These are phyloP conservation scores for Trichomonas tenax DNA, from an alignment of 208 protist genomes.

Conservation along the genomic window DNA sequence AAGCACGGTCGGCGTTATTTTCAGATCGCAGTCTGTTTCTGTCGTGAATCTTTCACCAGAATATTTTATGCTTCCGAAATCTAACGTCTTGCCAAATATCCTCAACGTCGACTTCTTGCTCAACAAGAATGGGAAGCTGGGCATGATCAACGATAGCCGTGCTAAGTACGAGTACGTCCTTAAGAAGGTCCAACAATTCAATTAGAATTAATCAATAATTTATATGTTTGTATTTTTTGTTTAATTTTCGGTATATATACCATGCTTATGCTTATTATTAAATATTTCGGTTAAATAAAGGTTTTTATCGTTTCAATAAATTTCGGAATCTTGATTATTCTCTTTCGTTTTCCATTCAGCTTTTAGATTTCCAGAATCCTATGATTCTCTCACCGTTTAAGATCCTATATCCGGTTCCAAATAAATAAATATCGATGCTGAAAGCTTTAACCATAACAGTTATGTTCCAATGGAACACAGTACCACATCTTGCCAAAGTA, in stretches of 20 bases:
- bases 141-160: background rate
- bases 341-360: no score
- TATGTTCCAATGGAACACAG: no score
- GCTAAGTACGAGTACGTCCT: background rate
- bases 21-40: background rate
- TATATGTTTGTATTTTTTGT: background rate
- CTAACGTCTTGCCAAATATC: background rate
- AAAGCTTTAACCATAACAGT: no score
- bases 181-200: background rate
- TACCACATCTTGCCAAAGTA: no score
- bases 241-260: background rate
- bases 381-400: no score
- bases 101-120: background rate
- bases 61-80: background rate
- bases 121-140: background rate
- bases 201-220: background rate
- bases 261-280: background rate
- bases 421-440: no score
- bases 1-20: background rate
- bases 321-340: no score
- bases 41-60: background rate
- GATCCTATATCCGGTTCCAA: no score
- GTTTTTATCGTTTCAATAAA: no score
- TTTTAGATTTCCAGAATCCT: no score
- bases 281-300: no score